Percentiles rank a stretch among this genome's conserved stretches.
Evolutionary conservation across 2,329 filamentous ascomycete genomes (phyloP).

Genomic region (Septoria linicola): DNA sequence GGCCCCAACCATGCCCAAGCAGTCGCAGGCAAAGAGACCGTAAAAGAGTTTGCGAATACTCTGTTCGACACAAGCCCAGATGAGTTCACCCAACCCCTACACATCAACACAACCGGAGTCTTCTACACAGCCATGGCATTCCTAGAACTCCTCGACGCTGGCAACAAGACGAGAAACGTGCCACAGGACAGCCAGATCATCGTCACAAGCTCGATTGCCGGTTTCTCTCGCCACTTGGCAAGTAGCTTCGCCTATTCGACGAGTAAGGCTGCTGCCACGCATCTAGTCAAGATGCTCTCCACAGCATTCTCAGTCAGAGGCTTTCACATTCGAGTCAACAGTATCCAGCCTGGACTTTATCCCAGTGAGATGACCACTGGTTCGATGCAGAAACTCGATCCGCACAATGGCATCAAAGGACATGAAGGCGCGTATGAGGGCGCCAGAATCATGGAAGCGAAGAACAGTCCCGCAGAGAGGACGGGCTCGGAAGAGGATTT

Average conservation of each 20-base stretch:
- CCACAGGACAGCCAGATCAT: conserved; percentile 46
- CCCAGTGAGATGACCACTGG: conserved; percentile 34
- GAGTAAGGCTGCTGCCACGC: conserved; percentile 50
- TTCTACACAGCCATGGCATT: conserved; percentile 45
- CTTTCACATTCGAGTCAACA: conserved; percentile 50
- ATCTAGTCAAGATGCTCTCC: conserved; percentile 52
- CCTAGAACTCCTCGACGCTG: conserved; percentile 43
- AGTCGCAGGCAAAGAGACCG: conserved; percentile 17
- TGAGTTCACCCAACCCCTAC: conserved; percentile 38
- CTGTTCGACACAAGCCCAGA: conserved; percentile 31
- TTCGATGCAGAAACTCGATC: conserved; percentile 21
- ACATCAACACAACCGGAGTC: conserved; percentile 42
- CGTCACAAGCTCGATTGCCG: conserved; percentile 50
- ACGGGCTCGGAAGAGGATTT: conserved; percentile 63
- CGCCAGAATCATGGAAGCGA: conserved; percentile 53
- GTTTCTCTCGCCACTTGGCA: conserved; percentile 39
- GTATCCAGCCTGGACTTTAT: conserved; percentile 46
- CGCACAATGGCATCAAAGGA: conserved; percentile 24
- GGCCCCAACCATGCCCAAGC: conserved; percentile 27
- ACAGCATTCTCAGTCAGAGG: conserved; percentile 43
- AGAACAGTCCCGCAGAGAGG: conserved; percentile 57
- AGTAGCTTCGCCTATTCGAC: conserved; percentile 47
- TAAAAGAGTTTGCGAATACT: conserved; percentile 24
- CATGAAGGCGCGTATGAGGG: conserved; percentile 40
- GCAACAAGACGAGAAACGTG: conserved; percentile 43